Conservation (phyloP, 2,329 filamentous ascomycete genomes). For the Beauveria varroae region DNA sequence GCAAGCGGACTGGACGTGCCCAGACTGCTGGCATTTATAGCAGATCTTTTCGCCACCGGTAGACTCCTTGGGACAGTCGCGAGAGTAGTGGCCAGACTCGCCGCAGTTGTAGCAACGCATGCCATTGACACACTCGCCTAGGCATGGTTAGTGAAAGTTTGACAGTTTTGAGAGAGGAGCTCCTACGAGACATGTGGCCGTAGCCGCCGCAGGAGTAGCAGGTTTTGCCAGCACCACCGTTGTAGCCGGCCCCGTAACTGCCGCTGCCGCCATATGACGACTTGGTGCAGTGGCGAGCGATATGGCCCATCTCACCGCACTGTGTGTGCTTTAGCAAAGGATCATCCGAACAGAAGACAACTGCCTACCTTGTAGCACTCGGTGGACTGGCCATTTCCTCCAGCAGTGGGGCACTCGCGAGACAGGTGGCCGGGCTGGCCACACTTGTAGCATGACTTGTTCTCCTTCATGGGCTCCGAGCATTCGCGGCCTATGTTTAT, state of each 20-base stretch:
- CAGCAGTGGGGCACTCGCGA: conserved; percentile 66
- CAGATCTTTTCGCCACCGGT: conserved; percentile 86
- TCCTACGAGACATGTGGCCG: conserved; percentile 84
- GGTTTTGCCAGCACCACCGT: conserved; percentile 61
- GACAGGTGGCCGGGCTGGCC: conserved; percentile 84
- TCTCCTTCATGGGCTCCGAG: conserved; percentile 81
- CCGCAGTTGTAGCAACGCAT: conserved; percentile 99
- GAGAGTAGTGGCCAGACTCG: conserved; percentile 89
- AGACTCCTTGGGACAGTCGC: conserved; percentile 92
- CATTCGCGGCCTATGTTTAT: conserved; percentile 71
- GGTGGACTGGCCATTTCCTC: conserved; percentile 42
- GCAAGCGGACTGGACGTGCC: conserved; percentile 92
- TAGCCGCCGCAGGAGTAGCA: conserved; percentile 98
- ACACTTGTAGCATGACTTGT: conserved; percentile 69
- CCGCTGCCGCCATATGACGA: conserved; percentile 47
- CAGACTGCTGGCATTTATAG: conserved; percentile 85
- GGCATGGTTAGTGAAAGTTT: conserved; percentile 15
- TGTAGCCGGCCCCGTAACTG: conserved; percentile 35
- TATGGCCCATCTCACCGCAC: conserved; percentile 94
- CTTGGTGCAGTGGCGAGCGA: conserved; percentile 82
- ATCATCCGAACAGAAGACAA: background rate
- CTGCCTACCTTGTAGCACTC: conserved; percentile 79
- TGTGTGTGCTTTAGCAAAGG: conserved; percentile 22
- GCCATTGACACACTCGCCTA: conserved; percentile 89
- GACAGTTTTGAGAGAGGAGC: background rate